Conservation (phyloP, 2,329 filamentous ascomycete species). For the Plenodomus biglobosus region DNA sequence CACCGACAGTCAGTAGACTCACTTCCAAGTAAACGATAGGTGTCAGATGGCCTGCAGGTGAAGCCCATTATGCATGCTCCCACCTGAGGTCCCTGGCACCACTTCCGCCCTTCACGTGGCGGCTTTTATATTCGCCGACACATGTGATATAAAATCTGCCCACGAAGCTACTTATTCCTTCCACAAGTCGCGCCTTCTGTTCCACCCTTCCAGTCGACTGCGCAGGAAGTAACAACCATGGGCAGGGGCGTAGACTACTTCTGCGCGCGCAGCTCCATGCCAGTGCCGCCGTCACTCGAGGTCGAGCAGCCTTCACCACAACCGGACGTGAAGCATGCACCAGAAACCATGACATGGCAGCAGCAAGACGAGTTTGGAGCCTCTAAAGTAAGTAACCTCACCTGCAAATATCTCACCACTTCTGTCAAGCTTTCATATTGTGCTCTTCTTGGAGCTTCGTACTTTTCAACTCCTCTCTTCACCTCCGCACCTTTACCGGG, state of each 20-base stretch:
- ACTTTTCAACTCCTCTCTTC: background rate
- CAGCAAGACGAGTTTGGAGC: conserved; percentile 15
- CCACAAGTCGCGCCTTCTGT: background rate
- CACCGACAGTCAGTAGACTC: background rate
- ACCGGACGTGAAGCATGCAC: background rate
- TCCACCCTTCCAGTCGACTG: background rate
- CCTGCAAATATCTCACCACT: conserved; percentile 1
- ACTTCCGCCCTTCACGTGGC: background rate
- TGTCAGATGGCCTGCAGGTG: no score
- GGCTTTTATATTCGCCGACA: background rate
- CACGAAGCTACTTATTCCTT: background rate
- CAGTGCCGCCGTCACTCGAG: background rate
- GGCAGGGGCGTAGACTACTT: conserved; percentile 1
- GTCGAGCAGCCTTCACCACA: background rate
- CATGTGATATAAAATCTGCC: background rate
- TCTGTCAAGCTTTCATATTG: background rate
- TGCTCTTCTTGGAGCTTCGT: background rate
- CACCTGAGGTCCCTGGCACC: background rate
- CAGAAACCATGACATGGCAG: conserved; percentile 22
- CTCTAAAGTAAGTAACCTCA: conserved; percentile 18
- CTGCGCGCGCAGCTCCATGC: conserved; percentile 4
- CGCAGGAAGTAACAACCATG: background rate
- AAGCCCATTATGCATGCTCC: background rate
- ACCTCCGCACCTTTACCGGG: background rate
- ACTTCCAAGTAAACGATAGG: no score